Conservation (phyloP, 805 yeast species). For the Lipomyces sp. region DNA sequence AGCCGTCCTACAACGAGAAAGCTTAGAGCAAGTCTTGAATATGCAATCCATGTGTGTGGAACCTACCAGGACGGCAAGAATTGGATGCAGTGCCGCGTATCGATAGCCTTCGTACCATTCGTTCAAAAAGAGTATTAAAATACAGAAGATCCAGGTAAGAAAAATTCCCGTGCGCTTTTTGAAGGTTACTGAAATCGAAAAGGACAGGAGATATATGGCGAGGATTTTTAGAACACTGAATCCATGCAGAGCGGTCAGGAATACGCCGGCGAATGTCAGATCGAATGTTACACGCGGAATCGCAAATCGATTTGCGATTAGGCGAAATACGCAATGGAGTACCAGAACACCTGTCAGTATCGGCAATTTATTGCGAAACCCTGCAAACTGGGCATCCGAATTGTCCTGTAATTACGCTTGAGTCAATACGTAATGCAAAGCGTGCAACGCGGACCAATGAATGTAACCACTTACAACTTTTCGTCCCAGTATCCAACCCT, state of each 20-base stretch:
- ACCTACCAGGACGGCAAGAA: conserved; percentile 49
- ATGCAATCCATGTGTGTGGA: too few species aligned
- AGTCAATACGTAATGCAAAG: not conserved
- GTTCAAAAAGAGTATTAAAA: conserved; percentile 73
- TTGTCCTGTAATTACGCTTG: conserved; percentile 51
- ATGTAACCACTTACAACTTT: conserved; percentile 52
- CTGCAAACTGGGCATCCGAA: conserved; percentile 83
- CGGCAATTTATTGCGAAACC: conserved; percentile 77
- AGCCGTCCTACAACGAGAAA: conserved; percentile 41
- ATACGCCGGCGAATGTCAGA: conserved; percentile 62
- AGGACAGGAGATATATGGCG: conserved; percentile 56
- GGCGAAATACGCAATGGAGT: conserved; percentile 55
- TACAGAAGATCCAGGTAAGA: conserved; percentile 72
- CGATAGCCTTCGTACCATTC: conserved; percentile 58
- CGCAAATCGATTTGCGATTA: conserved; percentile 31
- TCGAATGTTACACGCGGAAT: conserved; percentile 60
- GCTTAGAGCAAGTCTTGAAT: not conserved
- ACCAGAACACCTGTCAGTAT: conserved; percentile 54
- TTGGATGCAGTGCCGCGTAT: conserved; percentile 44
- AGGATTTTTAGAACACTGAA: conserved; percentile 61
- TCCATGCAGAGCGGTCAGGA: conserved; percentile 77
- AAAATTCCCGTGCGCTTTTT: conserved; percentile 21
- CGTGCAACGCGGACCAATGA: not conserved
- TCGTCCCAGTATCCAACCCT: conserved; percentile 89
- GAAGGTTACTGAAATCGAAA: conserved; percentile 43